These are phyloP conservation scores for Tetrahymena borealis DNA, from an alignment of 73 alveolate species.

Conservation along the genomic window DNA sequence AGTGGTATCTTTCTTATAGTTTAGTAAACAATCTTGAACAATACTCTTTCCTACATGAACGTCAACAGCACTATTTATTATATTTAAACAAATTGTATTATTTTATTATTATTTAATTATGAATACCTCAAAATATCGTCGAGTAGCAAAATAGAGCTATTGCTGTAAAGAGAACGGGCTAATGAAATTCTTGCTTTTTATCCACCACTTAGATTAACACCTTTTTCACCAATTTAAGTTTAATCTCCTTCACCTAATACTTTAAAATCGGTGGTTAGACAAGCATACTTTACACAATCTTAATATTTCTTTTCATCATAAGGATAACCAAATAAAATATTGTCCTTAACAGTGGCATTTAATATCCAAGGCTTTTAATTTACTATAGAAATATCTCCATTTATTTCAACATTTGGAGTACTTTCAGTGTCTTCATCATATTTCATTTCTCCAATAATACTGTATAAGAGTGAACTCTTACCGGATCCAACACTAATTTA, in stretches of 20 bases:
- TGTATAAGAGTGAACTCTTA: constrained; percentile 27
- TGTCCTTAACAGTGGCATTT: constrained; percentile 45
- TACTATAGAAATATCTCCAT: constrained; percentile 40
- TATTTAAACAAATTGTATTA: constrained; percentile 68
- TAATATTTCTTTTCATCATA: constrained; percentile 41
- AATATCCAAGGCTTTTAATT: constrained; percentile 51
- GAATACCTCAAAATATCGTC: constrained; percentile 52
- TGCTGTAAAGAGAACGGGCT: constrained; percentile 62
- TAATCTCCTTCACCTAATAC: constrained; percentile 43
- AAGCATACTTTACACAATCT: constrained; percentile 22
- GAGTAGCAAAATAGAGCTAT: constrained; percentile 42
- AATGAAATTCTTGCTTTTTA: constrained; percentile 62
- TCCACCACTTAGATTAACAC: constrained; percentile 62
- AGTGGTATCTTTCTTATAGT: constrained; percentile 73
- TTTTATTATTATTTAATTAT: not conserved
- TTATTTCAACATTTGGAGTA: constrained; percentile 11
- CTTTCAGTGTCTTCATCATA: not conserved
- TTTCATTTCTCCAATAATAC: constrained; percentile 28
- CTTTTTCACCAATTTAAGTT: constrained; percentile 61
- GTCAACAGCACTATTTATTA: constrained; percentile 92
- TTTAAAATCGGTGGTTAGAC: constrained; percentile 41
- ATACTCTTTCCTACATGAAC: constrained; percentile 87
- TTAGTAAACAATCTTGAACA: constrained; percentile 70
- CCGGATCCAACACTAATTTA: constrained; percentile 54
- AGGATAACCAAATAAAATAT: constrained; percentile 39